These are phyloP conservation scores for Russula griseocarnosa DNA, from an alignment of 768 basidiomycete genomes.

Conservation along the genomic window DNA sequence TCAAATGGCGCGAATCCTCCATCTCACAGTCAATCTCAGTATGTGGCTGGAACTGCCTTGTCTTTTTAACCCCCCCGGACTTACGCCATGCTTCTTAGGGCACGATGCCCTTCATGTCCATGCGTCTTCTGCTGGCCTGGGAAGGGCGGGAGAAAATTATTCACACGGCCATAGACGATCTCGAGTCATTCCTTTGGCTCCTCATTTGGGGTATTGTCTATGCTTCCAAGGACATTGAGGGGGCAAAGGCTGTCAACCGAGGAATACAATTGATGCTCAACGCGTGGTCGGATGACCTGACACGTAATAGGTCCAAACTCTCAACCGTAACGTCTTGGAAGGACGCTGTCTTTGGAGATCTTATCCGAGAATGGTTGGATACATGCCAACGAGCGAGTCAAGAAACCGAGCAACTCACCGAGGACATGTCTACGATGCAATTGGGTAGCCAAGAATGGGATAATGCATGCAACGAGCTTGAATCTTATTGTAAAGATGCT, in stretches of 20 bases:
- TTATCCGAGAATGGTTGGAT: no score
- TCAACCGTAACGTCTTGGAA: no score
- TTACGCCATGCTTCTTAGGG: not conserved
- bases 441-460: not conserved
- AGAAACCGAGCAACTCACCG: no score
- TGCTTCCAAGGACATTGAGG: not conserved
- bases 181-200: conserved; percentile 4
- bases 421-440: no score
- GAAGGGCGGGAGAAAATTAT: fast-evolving
- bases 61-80: no score
- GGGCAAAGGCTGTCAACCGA: not conserved
- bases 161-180: not conserved
- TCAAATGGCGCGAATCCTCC: not conserved
- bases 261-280: not conserved
- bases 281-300: no score
- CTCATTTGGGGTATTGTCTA: not conserved
- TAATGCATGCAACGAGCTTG: not conserved
- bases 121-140: not conserved
- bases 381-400: no score
- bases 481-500: not conserved
- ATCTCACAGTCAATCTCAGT: not conserved
- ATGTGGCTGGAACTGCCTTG: not conserved
- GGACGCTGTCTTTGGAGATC: no score
- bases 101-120: not conserved
- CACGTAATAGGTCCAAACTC: no score